Percentiles rank a stretch among this genome's conserved stretches.
Conservation (phyloP, 768 basidiomycete genomes). For the Hygrocybe punicea region DNA sequence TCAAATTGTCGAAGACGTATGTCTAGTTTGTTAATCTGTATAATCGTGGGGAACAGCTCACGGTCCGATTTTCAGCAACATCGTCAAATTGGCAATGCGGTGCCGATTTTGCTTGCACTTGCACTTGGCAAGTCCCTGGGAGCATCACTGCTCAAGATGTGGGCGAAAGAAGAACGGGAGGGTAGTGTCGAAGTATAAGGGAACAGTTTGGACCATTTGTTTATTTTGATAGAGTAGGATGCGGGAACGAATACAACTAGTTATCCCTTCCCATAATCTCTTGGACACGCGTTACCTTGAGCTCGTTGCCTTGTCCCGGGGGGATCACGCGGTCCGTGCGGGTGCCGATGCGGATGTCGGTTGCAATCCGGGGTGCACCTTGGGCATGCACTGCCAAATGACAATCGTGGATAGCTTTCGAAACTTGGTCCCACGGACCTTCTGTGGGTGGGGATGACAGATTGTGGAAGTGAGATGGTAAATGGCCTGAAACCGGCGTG, state of each 20-base stretch:
- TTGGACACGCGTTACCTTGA: slow-evolving; percentile 77
- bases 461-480: background rate
- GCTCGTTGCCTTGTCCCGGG: slow-evolving; percentile 68
- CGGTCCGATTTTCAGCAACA: slow-evolving; percentile 49
- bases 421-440: slow-evolving; percentile 84
- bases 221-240: background rate
- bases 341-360: slow-evolving; percentile 94
- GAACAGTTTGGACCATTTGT: background rate
- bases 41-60: slow-evolving; percentile 3
- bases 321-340: slow-evolving; percentile 64
- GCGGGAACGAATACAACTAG: background rate
- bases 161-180: slow-evolving; percentile 47
- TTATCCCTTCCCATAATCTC: slow-evolving; percentile 51
- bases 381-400: slow-evolving; percentile 81
- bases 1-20: slow-evolving; percentile 50
- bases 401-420: slow-evolving; percentile 84
- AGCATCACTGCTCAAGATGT: slow-evolving; percentile 44
- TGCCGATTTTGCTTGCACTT: slow-evolving; percentile 65
- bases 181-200: slow-evolving; percentile 29
- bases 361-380: slow-evolving; percentile 74
- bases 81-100: slow-evolving; percentile 77
- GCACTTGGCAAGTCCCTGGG: slow-evolving; percentile 55
- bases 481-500: background rate
- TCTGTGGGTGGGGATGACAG: slow-evolving; percentile 39
- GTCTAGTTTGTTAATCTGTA: slow-evolving; percentile 15